Evolutionary conservation across 148 eudicot species (phyloP), one percentile per base, ranked within the genome.

Genomic region (Fallopia convolvulus): DNA sequence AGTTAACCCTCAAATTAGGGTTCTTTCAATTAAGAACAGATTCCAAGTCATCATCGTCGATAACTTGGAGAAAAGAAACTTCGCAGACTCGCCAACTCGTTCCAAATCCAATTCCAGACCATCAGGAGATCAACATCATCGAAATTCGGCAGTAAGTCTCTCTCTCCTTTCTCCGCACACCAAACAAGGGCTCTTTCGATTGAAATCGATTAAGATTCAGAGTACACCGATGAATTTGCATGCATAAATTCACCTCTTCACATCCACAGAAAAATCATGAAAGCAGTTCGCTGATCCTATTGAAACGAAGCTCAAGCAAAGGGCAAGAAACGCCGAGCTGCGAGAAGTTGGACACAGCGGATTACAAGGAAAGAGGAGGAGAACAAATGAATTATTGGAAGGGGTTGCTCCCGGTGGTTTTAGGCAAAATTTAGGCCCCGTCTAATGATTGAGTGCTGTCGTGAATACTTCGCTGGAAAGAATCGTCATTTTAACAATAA

Each of bases 401-500:
- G 30, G 33, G 3, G 65, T 21, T 58, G 65, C 58, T 52, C 58
- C 47, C 2, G 58, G 18, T 52, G 6, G 70, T 36, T 68, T 47
- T 73, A 21, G 47, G 49, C 50, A 41, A 70, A 40, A 40, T 11
- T 44, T 8, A n/a, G 46, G 75, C 30, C 50, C 33, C 21, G 55
- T 42, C 75, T 73, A 73, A 44, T 73, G 52, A 73, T 73, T 44
- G 55, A 44, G 30, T 46, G 75, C 55, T 73, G 55, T 36, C 75
- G 52, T 42, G 55, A 73, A 44, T 48, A 44, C 75, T 48, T 73
- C 52, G 44, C 75, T 48, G 55, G 50, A 42, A 42, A 73, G 50
- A 42, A 20, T 42, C 12, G 3, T 73, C 52, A 26, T 73, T 6
- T 33, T 47, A 68, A 68, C 8, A 39, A 30, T 23, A 26, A 44